Percentiles rank a stretch among this genome's conserved stretches.
These are phyloP conservation scores for Adansonia gregorii DNA, from an alignment of 441 rosid genomes.

Conservation along the genomic window DNA sequence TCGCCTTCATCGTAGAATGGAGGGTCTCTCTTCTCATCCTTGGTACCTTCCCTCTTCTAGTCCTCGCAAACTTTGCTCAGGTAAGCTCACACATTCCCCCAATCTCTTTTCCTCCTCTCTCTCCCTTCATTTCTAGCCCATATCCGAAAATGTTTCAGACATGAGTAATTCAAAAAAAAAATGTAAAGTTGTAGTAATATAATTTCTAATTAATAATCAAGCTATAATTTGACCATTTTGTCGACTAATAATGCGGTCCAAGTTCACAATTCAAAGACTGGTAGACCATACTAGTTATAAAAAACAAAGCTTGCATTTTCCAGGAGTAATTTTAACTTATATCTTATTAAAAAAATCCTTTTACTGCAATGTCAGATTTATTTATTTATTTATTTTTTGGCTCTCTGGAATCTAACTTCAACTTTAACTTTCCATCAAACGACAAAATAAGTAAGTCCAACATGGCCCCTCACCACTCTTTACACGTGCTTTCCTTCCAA, in stretches of 20 bases:
- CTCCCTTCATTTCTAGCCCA: too few relatives aligned
- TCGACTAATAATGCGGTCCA: neutral
- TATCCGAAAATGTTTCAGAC: too few relatives aligned
- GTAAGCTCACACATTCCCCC: slow-evolving; percentile 40
- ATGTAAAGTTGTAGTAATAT: too few relatives aligned
- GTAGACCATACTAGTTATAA: neutral
- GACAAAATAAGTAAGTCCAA: slow-evolving; percentile 39
- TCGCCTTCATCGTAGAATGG: slow-evolving; percentile 98
- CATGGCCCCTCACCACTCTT: slow-evolving; percentile 24
- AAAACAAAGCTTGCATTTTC: neutral
- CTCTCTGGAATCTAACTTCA: slow-evolving; percentile 47
- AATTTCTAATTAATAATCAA: neutral
- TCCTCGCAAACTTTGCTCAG: slow-evolving; percentile 99
- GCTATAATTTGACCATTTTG: neutral
- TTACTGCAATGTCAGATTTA: slow-evolving; percentile 18
- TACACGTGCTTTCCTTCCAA: slow-evolving; percentile 45
- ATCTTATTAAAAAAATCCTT: too few relatives aligned
- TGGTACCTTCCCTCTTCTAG: slow-evolving; percentile 93
- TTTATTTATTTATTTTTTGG: slow-evolving; percentile 19
- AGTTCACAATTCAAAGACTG: slow-evolving; percentile 2
- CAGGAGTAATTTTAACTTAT: neutral
- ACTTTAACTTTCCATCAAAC: slow-evolving; percentile 33
- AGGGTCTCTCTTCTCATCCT: slow-evolving; percentile 97
- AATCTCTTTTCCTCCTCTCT: too few relatives aligned
- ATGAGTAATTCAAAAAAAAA: too few relatives aligned